Evolutionary conservation across 257 asterid genomes (phyloP), one percentile per base, ranked within the genome.

Genomic region (Ligustrum vulgare): DNA sequence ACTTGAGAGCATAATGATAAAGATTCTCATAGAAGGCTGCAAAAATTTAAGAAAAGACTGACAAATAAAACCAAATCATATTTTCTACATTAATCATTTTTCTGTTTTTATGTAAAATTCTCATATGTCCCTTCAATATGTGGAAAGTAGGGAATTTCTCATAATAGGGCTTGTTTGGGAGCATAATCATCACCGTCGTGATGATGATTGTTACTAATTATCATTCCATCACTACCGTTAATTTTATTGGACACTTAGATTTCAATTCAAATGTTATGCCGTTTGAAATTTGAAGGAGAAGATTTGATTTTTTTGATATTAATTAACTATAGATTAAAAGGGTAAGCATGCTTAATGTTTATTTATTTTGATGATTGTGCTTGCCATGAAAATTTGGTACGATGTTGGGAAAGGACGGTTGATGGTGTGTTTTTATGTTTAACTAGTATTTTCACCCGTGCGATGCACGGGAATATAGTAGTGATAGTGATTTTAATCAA

Each of bases 161-260:
- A 76, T 82, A 13, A 75, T 54, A 71, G 80, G 47, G 71, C 79
- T 78, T 32, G 54, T 78, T 23, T 71, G 83, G 87, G 56, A 77
- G 75, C 82, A 81, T 77, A 72, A 88, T 82, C 81, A 76, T 75
- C 64, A 49, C 64, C 20, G 5, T 20, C 74, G 73, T 64, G 69
- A 82, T 82, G 76, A 65, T 63, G 67, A 39, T 63, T 23, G 32
- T 20, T 77, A n/a, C n/a, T 43, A 36, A 75, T n/a, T n/a, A n/a
- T 51, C 54, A 36, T 67, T 51, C 4, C 0, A 28, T 11, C 73
- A 70, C 74, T 12, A 41, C 39, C 56, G 62, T 58, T 58, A 13
- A 66, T 47, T 67, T 35, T 58, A 34, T 58, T 2, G 13, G 65
- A 45, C 62, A 22, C 22, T 58, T 58, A 20, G 65, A 41, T 67